A percentile compares a stretch with the other conserved stretches of the same genome.
These are phyloP conservation scores for Linderniella brevidens DNA, from an alignment of 257 asterid species.

Conservation along the genomic window DNA sequence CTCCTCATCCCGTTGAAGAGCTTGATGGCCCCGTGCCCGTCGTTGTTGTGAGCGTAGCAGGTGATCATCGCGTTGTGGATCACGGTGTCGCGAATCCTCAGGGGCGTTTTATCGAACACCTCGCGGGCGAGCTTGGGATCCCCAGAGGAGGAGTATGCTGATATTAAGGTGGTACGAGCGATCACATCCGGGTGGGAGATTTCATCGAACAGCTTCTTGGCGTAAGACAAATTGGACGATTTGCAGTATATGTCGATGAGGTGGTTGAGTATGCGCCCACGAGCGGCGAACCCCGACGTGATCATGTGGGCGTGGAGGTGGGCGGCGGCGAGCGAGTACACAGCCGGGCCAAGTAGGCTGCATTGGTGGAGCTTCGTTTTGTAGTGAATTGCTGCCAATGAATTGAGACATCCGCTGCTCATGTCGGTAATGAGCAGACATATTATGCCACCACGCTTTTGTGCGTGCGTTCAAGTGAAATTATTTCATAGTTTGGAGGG, in stretches of 20 bases:
- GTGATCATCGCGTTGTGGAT: constrained; percentile 49
- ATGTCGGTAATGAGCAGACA: too few relatives aligned
- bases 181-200: constrained; percentile 51
- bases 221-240: constrained; percentile 28
- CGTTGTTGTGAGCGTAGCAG: constrained; percentile 32
- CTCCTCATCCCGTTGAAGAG: constrained; percentile 40
- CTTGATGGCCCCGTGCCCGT: constrained; percentile 38
- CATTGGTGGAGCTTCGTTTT: constrained; percentile 40
- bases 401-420: too few relatives aligned
- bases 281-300: constrained; percentile 41
- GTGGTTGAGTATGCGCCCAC: constrained; percentile 39
- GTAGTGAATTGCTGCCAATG: constrained; percentile 19
- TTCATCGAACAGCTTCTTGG: constrained; percentile 44
- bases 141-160: constrained; percentile 40
- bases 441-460: too few relatives aligned
- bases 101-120: constrained; percentile 29
- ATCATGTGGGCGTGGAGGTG: constrained; percentile 40
- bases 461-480: too few relatives aligned
- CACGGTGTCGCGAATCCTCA: constrained; percentile 35
- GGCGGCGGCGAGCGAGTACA: constrained; percentile 23
- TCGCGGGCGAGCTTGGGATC: constrained; percentile 26
- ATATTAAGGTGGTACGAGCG: constrained; percentile 44
- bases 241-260: constrained; percentile 35
- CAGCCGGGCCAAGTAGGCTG: constrained; percentile 20
- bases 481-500: too few relatives aligned